Evolutionary conservation across 1,284 basidiomycete genomes (phyloP).

Genomic region (Xerocomus nothofagi): DNA sequence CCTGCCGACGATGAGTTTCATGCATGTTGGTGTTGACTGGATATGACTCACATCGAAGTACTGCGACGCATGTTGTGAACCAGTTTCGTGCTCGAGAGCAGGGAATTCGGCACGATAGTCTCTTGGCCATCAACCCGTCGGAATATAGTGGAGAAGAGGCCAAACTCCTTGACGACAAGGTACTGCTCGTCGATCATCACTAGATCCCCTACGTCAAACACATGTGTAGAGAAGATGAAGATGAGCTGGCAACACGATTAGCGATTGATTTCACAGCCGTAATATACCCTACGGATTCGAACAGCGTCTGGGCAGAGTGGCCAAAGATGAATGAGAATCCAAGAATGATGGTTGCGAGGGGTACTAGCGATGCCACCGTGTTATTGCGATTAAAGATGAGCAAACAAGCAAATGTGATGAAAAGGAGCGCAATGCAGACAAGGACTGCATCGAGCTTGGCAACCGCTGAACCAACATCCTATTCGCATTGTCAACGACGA

Average conservation of each 20-base stretch:
- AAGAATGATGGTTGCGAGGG: conserved; percentile 77
- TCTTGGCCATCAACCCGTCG: conserved; percentile 77
- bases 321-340: conserved; percentile 84
- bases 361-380: conserved; percentile 77
- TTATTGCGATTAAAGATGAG: conserved; percentile 75
- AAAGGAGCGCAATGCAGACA: conserved; percentile 57
- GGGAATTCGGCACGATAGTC: conserved; percentile 77
- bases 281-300: conserved; percentile 62
- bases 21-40: not conserved
- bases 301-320: conserved; percentile 78
- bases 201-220: conserved; percentile 77
- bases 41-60: conserved; percentile 60
- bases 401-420: conserved; percentile 71
- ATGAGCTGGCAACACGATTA: conserved; percentile 49
- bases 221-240: conserved; percentile 83
- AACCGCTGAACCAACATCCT: conserved; percentile 73
- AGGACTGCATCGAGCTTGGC: conserved; percentile 77
- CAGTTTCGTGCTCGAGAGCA: conserved; percentile 72
- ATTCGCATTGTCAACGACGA: conserved; percentile 6
- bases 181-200: conserved; percentile 67
- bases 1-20: conserved; percentile 41
- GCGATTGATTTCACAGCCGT: not conserved
- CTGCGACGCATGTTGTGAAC: conserved; percentile 79
- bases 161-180: conserved; percentile 66
- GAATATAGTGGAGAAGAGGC: conserved; percentile 81